Percentiles rank a stretch among this genome's conserved stretches.
phyloP scores from a whole-genome alignment of 495 filamentous ascomycete species.

The Schizothecium vesticola region DNA sequence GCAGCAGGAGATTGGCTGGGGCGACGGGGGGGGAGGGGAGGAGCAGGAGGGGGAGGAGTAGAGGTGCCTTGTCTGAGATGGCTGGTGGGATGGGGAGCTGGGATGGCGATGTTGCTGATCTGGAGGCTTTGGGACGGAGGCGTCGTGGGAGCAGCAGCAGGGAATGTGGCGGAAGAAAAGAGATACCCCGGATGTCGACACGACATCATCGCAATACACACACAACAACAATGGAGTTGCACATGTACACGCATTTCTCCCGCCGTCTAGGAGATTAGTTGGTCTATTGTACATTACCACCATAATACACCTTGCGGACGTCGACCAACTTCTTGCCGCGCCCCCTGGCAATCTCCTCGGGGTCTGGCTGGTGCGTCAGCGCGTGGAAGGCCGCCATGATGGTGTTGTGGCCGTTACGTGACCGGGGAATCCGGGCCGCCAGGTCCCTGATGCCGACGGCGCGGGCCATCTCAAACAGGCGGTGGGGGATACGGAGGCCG shows the following conservation, averaged over 20 bases:
- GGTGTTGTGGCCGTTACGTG: constrained; percentile 92
- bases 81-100: not conserved
- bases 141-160: not conserved
- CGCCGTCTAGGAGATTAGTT: not conserved
- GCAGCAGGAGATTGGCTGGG: constrained; percentile 83
- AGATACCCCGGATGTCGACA: constrained; percentile 1
- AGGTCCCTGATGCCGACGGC: constrained; percentile 80
- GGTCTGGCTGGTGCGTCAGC: constrained; percentile 72
- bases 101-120: not conserved
- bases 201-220: not conserved
- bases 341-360: constrained; percentile 80
- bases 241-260: constrained; percentile 9
- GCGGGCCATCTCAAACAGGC: constrained; percentile 89
- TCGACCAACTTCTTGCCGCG: constrained; percentile 92
- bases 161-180: not conserved
- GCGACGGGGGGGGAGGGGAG: constrained; percentile 17
- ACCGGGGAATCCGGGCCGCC: constrained; percentile 67
- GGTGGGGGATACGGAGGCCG: constrained; percentile 80
- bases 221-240: not conserved
- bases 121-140: not conserved
- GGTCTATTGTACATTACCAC: constrained; percentile 55
- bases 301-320: constrained; percentile 95
- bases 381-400: constrained; percentile 86
- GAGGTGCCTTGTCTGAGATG: not conserved
- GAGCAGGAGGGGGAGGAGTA: not conserved